Evolutionary conservation across 805 yeast genomes (phyloP).

Genomic region (Nadsonia fulvescens): DNA sequence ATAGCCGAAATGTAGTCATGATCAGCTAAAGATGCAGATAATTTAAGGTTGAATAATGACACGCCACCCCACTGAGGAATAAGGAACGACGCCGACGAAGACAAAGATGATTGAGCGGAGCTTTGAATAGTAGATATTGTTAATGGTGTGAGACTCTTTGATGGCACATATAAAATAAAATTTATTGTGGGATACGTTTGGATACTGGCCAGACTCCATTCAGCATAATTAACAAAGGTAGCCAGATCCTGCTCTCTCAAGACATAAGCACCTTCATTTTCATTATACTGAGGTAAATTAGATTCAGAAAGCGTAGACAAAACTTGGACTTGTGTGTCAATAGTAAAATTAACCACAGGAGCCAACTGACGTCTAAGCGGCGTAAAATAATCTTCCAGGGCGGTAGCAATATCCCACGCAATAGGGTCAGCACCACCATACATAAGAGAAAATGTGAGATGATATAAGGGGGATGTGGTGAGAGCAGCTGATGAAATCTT

Average conservation of each 20-base stretch:
- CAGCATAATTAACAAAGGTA: conserved; percentile 68
- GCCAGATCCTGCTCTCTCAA: conserved; percentile 40
- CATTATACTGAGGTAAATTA: conserved; percentile 5
- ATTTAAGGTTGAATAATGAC: conserved; percentile 27
- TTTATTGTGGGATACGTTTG: conserved; percentile 52
- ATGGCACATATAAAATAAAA: conserved; percentile 51
- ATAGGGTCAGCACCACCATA: conserved; percentile 40
- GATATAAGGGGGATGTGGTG: conserved; percentile 47
- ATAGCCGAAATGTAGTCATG: conserved; percentile 17
- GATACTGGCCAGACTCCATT: conserved; percentile 50
- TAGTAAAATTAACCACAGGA: conserved; percentile 47
- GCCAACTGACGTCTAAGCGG: conserved; percentile 37
- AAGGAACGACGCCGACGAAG: conserved; percentile 38
- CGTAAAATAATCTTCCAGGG: conserved; percentile 30
- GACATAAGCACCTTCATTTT: conserved; percentile 15
- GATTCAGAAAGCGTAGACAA: conserved; percentile 28
- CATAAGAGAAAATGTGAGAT: conserved; percentile 57
- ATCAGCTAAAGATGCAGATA: conserved; percentile 5
- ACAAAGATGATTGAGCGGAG: too few species aligned
- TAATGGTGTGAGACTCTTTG: conserved; percentile 29
- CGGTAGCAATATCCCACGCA: conserved; percentile 53
- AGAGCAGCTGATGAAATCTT: conserved; percentile 23
- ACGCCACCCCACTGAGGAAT: conserved; percentile 91
- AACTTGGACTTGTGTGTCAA: conserved; percentile 65
- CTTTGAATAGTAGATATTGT: conserved; percentile 22